A percentile compares a stretch with the other conserved stretches of the same genome.
phyloP scores from a whole-genome alignment of 1,284 basidiomycete genomes.

The Cryptococcus sp. region DNA sequence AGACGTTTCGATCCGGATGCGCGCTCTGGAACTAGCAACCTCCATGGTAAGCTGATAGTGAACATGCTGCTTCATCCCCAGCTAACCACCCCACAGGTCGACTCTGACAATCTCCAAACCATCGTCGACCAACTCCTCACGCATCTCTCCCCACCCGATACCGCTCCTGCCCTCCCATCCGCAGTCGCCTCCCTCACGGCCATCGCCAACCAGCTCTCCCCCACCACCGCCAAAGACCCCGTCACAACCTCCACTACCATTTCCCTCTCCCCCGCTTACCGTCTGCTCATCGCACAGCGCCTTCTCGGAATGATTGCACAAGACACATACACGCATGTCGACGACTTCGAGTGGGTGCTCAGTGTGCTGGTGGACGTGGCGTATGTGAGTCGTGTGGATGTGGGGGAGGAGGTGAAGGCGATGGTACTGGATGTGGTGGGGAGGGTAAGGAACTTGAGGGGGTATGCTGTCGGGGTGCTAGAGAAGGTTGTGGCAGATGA shows the following conservation, averaged over 20 bases:
- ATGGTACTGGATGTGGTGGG: constrained; percentile 84
- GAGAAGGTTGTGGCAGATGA: constrained; percentile 74
- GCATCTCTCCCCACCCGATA: constrained; percentile 67
- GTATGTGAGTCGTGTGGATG: constrained; percentile 72
- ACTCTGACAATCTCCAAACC: constrained; percentile 75
- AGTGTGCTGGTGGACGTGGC: constrained; percentile 87
- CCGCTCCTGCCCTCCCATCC: constrained; percentile 42
- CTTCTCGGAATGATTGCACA: constrained; percentile 79
- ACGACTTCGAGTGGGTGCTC: constrained; percentile 95
- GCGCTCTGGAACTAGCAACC: constrained; percentile 87
- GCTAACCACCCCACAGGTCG: constrained; percentile 58
- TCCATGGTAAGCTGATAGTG: constrained; percentile 67
- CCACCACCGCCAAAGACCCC: constrained; percentile 17
- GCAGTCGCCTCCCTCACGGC: constrained; percentile 35
- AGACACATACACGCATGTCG: constrained; percentile 79
- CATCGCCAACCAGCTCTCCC: constrained; percentile 19
- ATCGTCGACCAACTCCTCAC: constrained; percentile 83
- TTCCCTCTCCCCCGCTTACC: constrained; percentile 67
- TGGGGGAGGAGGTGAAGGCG: constrained; percentile 70
- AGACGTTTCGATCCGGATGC: constrained; percentile 92
- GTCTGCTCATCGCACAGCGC: constrained; percentile 71
- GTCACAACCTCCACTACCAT: constrained; percentile 35
- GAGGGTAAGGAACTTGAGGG: constrained; percentile 70
- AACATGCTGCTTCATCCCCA: background rate
- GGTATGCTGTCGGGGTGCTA: constrained; percentile 77